Percentiles rank a stretch among this genome's conserved stretches.
Conservation (phyloP, 345 rosid species). For the Orychophragmus violaceus region DNA sequence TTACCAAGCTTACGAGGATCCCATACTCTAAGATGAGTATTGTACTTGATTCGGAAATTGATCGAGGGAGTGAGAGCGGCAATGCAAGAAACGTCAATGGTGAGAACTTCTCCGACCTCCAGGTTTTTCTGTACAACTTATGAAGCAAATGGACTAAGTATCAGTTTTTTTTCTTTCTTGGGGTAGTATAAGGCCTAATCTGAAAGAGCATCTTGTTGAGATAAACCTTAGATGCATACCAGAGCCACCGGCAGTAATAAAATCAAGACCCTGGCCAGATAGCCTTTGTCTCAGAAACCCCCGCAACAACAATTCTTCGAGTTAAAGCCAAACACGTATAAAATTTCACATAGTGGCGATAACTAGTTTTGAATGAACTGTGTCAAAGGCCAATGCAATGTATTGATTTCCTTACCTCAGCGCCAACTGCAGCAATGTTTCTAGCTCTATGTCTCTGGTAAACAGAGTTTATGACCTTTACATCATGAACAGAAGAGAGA, state of each 20-base stretch:
- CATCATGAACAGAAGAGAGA: slow-evolving; percentile 87
- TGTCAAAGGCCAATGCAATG: too few relatives aligned
- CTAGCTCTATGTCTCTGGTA: slow-evolving; percentile 79
- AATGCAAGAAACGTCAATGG: slow-evolving; percentile 76
- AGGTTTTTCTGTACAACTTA: slow-evolving; percentile 90
- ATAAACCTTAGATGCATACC: slow-evolving; percentile 41
- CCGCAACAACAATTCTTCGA: slow-evolving; percentile 31
- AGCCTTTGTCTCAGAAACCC: slow-evolving; percentile 83
- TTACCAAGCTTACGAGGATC: slow-evolving; percentile 97
- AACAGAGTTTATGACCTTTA: slow-evolving; percentile 64
- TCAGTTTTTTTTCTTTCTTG: neutral
- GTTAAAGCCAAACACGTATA: neutral
- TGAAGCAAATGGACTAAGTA: slow-evolving; percentile 6
- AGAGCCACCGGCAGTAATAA: slow-evolving; percentile 89
- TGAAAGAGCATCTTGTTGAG: neutral
- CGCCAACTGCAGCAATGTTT: slow-evolving; percentile 43
- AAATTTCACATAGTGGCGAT: neutral
- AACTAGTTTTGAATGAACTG: too few relatives aligned
- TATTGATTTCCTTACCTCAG: slow-evolving; percentile 54
- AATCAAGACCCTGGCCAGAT: slow-evolving; percentile 92
- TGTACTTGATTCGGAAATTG: slow-evolving; percentile 75
- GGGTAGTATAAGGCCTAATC: neutral
- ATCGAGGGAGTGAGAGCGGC: slow-evolving; percentile 64
- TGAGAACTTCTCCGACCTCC: slow-evolving; percentile 78
- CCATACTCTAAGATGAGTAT: slow-evolving; percentile 90